Base-by-base conservation (phyloP, 345 rosid species). In the Limnanthes douglasii region DNA sequence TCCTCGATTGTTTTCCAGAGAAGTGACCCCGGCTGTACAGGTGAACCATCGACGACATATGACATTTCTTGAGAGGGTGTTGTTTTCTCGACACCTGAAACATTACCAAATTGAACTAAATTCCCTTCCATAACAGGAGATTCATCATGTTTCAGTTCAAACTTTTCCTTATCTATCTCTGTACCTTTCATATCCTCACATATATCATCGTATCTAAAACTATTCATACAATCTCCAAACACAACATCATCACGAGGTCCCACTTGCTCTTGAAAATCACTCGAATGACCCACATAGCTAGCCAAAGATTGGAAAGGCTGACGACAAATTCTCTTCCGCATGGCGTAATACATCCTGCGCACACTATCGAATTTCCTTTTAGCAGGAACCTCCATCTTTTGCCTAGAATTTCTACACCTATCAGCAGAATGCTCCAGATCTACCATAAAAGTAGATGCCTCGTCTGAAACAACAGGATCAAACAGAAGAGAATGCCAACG, bases 401-500 rank as follows among this genome's bases (percentile, higher is more conserved):
- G 68, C 43, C 31, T 30, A 37, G 43, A 31, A 41, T 25, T 54
- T 34, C 61, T 54, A 14, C 35, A 5, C 29, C 51, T 50, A 33
- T n/a, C 23, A 18, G 46, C 20, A 22, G 62, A 50, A 29, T 35
- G 50, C 43, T 73, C 83, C 27, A 69, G 64, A 51, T 75, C 88
- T 44, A 66, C 40, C 96, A 92, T 78, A 28, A 61, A 67, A 37
- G 61, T 60, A 18, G 96, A 59, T 21, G 96, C 99, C 50, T 75
- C 84, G 0, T 59, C 80, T 42, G 99, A 78, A 57, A 85, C 57
- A 53, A 58, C 60, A 2, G 96, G 95, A 54, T 92, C 93, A 53
- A 85, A 92, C 20, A 85, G 86, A 18, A 92, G 80, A 46, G 90
- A 65, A 58, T 60, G 70, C 96, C 96, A 85, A 18, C 90, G 80